Evolutionary conservation across 345 rosid genomes (phyloP).

Genomic region (Draba incana): DNA sequence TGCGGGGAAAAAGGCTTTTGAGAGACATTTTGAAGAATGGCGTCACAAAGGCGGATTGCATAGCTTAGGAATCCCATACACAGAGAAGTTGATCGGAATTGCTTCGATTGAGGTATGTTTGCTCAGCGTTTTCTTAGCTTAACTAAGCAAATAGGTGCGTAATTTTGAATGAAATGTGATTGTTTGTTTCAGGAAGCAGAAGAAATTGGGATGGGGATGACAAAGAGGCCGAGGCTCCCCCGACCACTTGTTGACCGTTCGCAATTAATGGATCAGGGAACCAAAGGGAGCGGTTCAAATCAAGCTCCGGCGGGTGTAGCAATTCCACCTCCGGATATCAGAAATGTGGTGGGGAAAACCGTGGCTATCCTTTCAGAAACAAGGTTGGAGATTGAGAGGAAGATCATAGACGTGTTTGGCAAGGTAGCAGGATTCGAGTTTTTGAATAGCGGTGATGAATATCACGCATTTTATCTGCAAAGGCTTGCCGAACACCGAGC

Average conservation of each 20-base stretch:
- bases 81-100: conserved; percentile 82
- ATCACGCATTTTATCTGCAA: no score
- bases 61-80: conserved; percentile 38
- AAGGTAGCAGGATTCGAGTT: no score
- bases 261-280: conserved; percentile 46
- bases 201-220: neutral
- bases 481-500: no score
- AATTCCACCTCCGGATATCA: conserved; percentile 72
- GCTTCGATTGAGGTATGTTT: conserved; percentile 64
- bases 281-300: conserved; percentile 31
- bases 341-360: conserved; percentile 52
- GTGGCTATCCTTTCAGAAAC: no score
- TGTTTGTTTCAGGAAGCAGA: neutral
- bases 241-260: conserved; percentile 43
- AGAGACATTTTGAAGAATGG: conserved; percentile 90
- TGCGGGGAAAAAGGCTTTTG: conserved; percentile 86
- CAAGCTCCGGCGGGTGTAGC: conserved; percentile 48
- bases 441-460: neutral
- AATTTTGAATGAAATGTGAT: neutral
- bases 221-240: no score
- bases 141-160: no score
- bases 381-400: neutral
- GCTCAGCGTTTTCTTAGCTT: neutral
- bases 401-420: neutral
- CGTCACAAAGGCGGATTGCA: conserved; percentile 93